Base-by-base conservation (phyloP, 371 early-diverging fungal species). In the Rhizopus microsporus region DNA sequence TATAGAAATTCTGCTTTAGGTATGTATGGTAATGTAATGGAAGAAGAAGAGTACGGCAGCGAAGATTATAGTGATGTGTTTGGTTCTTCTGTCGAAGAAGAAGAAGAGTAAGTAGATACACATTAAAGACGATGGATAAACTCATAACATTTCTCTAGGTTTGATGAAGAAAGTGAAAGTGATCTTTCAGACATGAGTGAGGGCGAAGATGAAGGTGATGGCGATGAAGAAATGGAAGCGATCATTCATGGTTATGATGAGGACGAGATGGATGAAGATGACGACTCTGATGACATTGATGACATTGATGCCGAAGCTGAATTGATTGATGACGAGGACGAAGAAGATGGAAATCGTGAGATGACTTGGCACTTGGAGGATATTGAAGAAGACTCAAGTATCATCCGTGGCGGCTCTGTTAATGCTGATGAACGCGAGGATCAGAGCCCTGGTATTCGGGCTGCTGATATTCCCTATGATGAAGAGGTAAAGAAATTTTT, bases 1-100 rank as follows among this genome's bases (percentile, higher is more conserved):
- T 91, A 91, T 69, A 84, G 94, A 43, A 92, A 93, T 65, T 97
- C 97, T 15, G 88, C 96, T 8, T 83, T 98, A 7, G 95, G 96
- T 10, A 87, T 96, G 86, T 61, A 57, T 55, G 87, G 85, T 13
- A 80, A 82, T 32, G 81, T 67, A 9, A 73, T 80, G 57, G 80
- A 82, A 52, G 86, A 88, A 37, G 87, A 88, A 34, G 89, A 66
- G 51, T 61, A 66, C 17, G 51, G 57, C 7, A 61, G 66, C 35
- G 62, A 57, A 13, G 66, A 66, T 57, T 66, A 88, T 10, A 80
- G 77, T 51, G 84, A 85, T 33, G 85, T 83, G 47, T 80, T 77
- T 50, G 75, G 71, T 7, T 72, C 75, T 1, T 69, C 74, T 23
- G 88, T 84, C 15, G 86, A 84, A 39, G 80, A 73, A 48, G 87